These are phyloP conservation scores for Carallia brachiata DNA, from an alignment of 345 rosid species.

Conservation along the genomic window DNA sequence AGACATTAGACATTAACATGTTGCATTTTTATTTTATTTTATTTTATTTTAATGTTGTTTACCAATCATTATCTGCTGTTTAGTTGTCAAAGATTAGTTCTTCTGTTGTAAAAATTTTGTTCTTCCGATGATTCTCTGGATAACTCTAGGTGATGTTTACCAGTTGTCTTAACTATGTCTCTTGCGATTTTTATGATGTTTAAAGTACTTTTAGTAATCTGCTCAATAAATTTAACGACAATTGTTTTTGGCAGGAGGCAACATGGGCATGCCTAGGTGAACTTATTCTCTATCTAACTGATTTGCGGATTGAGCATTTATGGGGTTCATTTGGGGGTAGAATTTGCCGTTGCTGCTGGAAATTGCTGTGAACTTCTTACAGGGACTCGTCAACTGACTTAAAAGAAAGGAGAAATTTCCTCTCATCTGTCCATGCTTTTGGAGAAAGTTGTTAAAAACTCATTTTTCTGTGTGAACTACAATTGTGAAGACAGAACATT, in stretches of 20 bases:
- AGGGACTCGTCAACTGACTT: constrained; percentile 12
- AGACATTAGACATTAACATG: no score
- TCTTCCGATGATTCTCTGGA: no score
- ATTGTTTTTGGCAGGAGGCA: constrained; percentile 33
- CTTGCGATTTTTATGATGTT: no score
- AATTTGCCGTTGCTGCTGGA: constrained; percentile 11
- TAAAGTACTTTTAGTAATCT: no score
- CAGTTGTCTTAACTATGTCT: no score
- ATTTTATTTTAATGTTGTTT: no score
- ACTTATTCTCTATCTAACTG: background rate
- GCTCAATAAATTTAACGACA: no score
- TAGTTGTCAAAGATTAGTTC: no score
- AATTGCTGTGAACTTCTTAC: constrained; percentile 18
- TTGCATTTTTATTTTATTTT: no score
- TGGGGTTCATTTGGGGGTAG: constrained; percentile 3
- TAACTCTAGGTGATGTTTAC: no score
- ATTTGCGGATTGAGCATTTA: constrained; percentile 10
- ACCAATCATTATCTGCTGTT: no score
- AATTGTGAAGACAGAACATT: constrained; percentile 4
- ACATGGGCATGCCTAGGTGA: background rate
- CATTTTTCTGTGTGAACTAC: constrained; percentile 11
- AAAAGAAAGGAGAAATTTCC: background rate
- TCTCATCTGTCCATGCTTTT: constrained; percentile 4
- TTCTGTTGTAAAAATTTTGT: no score
- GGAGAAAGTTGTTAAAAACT: constrained; percentile 3